Conservation (phyloP, 164 flowering plant genomes). For the Cinnamomum chago region DNA sequence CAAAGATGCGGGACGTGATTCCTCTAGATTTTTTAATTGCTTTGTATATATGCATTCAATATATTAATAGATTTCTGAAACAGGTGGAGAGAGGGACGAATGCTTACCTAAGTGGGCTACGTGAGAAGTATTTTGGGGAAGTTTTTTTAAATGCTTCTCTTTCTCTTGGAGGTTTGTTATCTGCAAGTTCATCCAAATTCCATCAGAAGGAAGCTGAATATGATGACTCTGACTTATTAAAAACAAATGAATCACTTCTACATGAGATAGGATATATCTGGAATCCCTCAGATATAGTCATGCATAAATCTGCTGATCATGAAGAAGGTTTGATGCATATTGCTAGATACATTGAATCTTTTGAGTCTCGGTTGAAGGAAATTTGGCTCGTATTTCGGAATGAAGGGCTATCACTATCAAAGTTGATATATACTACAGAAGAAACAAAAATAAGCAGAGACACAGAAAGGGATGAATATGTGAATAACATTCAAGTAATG, state of each 20-base stretch:
- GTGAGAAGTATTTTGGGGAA: constrained; percentile 97
- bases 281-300: constrained; percentile 23
- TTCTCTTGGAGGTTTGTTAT: constrained; percentile 32
- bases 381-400: constrained; percentile 94
- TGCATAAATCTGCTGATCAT: constrained; percentile 18
- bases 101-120: constrained; percentile 86
- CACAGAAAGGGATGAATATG: constrained; percentile 34
- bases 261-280: constrained; percentile 22
- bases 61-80: constrained; percentile 3
- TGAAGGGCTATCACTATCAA: constrained; percentile 87
- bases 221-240: constrained; percentile 14
- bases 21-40: background rate
- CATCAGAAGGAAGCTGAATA: constrained; percentile 13
- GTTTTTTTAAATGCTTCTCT: constrained; percentile 77
- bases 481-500: constrained; percentile 49
- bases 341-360: constrained; percentile 91
- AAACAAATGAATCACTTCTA: constrained; percentile 20
- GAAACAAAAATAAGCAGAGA: constrained; percentile 29
- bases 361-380: constrained; percentile 88
- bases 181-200: constrained; percentile 21
- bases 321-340: constrained; percentile 94
- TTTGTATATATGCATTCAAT: too few species aligned
- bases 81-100: constrained; percentile 89
- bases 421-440: constrained; percentile 75
- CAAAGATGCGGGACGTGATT: too few species aligned